phyloP scores from a whole-genome alignment of 73 alveolate genomes.

The Symbiodinium natans region DNA sequence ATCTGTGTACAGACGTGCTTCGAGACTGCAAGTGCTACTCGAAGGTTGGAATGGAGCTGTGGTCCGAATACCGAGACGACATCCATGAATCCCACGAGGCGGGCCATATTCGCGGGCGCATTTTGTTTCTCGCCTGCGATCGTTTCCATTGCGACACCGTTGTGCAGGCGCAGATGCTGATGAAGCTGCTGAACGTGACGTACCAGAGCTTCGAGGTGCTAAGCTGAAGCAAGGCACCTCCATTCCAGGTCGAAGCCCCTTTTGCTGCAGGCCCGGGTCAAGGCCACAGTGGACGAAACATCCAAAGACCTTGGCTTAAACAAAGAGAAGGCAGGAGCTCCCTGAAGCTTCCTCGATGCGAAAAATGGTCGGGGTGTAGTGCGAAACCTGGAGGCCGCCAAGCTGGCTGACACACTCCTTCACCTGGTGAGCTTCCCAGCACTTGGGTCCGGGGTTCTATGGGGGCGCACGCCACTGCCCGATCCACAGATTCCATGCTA shows the following conservation, averaged over 20 bases:
- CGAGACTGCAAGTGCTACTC: no score
- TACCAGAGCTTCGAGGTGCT: constrained; percentile 61
- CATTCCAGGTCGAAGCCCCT: neutral
- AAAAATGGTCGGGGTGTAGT: no score
- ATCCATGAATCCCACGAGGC: constrained; percentile 87
- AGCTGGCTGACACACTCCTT: constrained; percentile 71
- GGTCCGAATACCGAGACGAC: constrained; percentile 94
- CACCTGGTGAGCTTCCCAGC: neutral
- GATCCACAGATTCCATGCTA: no score
- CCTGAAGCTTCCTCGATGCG: no score
- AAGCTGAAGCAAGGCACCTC: neutral
- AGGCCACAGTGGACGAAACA: constrained; percentile 77
- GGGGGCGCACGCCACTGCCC: neutral
- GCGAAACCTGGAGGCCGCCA: constrained; percentile 9
- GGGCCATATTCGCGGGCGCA: no score
- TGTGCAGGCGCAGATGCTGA: constrained; percentile 65
- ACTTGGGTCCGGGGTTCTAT: neutral
- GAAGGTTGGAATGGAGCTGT: constrained; percentile 83
- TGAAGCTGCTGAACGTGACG: constrained; percentile 67
- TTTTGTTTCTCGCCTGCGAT: no score
- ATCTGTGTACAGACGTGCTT: no score
- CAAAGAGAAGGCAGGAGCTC: constrained; percentile 58
- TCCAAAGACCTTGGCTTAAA: constrained; percentile 61
- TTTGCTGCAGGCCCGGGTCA: constrained; percentile 65
- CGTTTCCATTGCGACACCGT: neutral